phyloP scores from a whole-genome alignment of 2,329 filamentous ascomycete genomes.

The Microcyclosporella mali region DNA sequence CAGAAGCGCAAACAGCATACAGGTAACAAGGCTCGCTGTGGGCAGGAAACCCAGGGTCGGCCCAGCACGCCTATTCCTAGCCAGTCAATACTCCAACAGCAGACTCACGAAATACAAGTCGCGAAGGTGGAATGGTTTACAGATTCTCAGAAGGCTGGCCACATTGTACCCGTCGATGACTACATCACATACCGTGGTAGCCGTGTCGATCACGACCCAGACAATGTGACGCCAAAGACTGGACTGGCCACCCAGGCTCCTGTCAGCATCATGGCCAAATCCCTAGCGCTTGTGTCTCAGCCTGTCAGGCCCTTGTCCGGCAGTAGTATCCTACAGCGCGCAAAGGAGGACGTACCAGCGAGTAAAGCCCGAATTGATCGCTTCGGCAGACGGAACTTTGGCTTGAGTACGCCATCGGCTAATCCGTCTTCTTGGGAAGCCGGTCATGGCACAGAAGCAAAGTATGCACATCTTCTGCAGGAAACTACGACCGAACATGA shows the following conservation, averaged over 20 bases:
- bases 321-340: constrained; percentile 44
- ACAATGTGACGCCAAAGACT: constrained; percentile 5
- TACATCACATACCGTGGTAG: constrained; percentile 49
- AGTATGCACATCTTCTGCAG: constrained; percentile 49
- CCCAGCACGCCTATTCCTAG: neutral
- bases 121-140: constrained; percentile 51
- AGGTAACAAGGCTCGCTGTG: neutral
- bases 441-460: constrained; percentile 26
- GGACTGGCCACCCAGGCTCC: constrained; percentile 10
- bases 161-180: constrained; percentile 41
- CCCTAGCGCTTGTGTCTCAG: too few species aligned
- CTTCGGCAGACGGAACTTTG: constrained; percentile 25
- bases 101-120: constrained; percentile 37
- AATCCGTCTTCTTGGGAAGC: constrained; percentile 24
- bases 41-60: neutral
- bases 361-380: constrained; percentile 13
- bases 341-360: constrained; percentile 37
- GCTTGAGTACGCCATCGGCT: constrained; percentile 12
- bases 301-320: constrained; percentile 2
- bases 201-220: constrained; percentile 35
- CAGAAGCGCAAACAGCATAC: constrained; percentile 1
- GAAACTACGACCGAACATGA: constrained; percentile 77
- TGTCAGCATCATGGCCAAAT: neutral
- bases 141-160: constrained; percentile 40
- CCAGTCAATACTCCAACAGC: neutral